phyloP scores from a whole-genome alignment of 371 early-diverging fungal species.

The Smittium culicis region DNA sequence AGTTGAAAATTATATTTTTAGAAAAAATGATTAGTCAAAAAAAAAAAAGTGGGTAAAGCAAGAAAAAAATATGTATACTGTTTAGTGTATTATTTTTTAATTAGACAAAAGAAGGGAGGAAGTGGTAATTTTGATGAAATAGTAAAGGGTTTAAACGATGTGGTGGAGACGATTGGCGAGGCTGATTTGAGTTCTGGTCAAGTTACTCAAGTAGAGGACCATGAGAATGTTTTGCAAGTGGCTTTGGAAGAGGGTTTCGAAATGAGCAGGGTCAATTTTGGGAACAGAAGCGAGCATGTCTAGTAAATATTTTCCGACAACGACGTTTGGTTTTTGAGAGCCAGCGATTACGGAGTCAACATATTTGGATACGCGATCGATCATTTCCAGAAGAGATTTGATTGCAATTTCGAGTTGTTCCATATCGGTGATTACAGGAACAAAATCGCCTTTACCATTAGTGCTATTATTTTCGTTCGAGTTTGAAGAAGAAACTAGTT shows the following conservation, averaged over 20 bases:
- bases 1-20: no score
- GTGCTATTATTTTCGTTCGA: conserved; percentile 22
- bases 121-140: no score
- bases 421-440: conserved; percentile 64
- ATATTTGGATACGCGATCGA: conserved; percentile 68
- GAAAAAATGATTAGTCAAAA: no score
- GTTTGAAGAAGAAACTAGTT: conserved; percentile 59
- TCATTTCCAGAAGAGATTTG: conserved; percentile 60
- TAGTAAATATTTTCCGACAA: conserved; percentile 82
- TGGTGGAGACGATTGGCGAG: conserved; percentile 79
- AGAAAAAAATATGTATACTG: no score
- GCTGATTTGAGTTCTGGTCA: conserved; percentile 84
- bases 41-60: no score
- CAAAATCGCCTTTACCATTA: conserved; percentile 8
- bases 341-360: conserved; percentile 66
- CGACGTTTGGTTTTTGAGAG: conserved; percentile 48
- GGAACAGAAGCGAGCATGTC: conserved; percentile 84
- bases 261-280: conserved; percentile 64
- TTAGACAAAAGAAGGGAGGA: no score
- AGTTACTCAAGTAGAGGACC: conserved; percentile 87
- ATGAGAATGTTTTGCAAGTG: conserved; percentile 86
- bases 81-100: no score
- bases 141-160: conserved; percentile 35
- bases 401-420: conserved; percentile 74
- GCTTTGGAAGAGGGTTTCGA: conserved; percentile 81